Conservation (phyloP, 2,329 filamentous ascomycete genomes). For the Elsinoe fawcettii region DNA sequence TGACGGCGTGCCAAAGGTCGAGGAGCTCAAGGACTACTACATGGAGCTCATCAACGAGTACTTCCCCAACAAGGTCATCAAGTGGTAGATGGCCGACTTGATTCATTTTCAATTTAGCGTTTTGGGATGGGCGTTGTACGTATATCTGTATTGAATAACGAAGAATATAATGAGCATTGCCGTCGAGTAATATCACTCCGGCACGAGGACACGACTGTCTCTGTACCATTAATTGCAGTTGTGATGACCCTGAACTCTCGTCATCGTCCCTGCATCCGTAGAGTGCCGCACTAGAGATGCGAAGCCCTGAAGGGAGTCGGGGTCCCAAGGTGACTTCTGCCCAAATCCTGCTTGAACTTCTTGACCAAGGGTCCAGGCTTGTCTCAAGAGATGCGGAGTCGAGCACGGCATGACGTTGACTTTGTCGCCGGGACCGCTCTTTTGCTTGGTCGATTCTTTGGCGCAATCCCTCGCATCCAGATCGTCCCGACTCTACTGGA, state of each 20-base stretch:
- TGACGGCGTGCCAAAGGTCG: slow-evolving; percentile 66
- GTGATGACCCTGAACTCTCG: neutral
- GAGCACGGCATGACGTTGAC: slow-evolving; percentile 5
- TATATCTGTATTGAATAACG: neutral
- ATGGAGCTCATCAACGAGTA: slow-evolving; percentile 62
- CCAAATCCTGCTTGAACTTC: neutral
- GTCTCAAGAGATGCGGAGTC: slow-evolving; percentile 4
- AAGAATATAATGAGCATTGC: slow-evolving; percentile 8
- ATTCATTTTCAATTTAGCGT: neutral
- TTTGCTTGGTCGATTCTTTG: slow-evolving; percentile 7
- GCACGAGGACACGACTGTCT: neutral
- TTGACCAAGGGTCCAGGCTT: slow-evolving; percentile 8
- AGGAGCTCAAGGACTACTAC: slow-evolving; percentile 73
- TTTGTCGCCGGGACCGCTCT: neutral
- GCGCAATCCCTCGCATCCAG: slow-evolving; percentile 6
- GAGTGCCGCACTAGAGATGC: neutral
- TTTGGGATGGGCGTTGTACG: neutral
- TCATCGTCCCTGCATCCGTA: neutral
- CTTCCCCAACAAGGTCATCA: slow-evolving; percentile 59
- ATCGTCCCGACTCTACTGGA: slow-evolving; percentile 9
- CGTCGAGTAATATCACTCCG: slow-evolving; percentile 1
- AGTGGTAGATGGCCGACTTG: slow-evolving; percentile 47
- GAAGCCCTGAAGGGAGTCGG: neutral
- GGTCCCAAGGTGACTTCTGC: too few species aligned
- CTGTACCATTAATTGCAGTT: neutral